A percentile compares a stretch with the other conserved stretches of the same genome.
Conservation (phyloP, 202 grass and related monocot species). For the Eragrostis tef region DNA sequence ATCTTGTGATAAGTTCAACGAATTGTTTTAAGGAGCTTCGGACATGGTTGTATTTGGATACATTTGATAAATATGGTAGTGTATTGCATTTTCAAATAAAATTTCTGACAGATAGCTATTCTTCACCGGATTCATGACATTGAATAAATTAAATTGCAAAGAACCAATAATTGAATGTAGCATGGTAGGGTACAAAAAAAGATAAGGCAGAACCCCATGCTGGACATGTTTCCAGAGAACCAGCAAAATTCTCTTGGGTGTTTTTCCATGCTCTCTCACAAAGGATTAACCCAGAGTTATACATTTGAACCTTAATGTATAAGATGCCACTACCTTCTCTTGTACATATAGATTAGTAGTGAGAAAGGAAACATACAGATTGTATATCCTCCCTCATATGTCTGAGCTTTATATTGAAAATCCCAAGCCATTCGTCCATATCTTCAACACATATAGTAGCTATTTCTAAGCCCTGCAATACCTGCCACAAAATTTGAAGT, state of each 20-base stretch:
- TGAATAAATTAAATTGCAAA: background rate
- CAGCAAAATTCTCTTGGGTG: background rate
- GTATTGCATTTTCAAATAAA: background rate
- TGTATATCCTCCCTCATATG: slow-evolving; percentile 99
- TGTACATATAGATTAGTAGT: slow-evolving; percentile 4
- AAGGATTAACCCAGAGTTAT: background rate
- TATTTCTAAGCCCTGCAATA: slow-evolving; percentile 80
- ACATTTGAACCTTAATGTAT: background rate
- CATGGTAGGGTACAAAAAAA: background rate
- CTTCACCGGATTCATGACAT: background rate
- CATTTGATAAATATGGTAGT: background rate
- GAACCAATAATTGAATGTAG: background rate
- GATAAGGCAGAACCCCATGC: background rate
- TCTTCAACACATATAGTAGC: slow-evolving; percentile 84
- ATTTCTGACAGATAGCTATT: background rate
- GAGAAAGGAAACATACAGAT: slow-evolving; percentile 61
- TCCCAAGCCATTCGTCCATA: slow-evolving; percentile 97
- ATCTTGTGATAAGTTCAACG: background rate
- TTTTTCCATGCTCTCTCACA: background rate
- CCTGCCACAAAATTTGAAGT: slow-evolving; percentile 48
- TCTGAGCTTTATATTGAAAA: slow-evolving; percentile 96
- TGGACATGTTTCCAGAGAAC: background rate
- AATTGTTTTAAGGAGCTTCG: background rate
- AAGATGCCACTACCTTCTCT: background rate
- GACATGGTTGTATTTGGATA: background rate